A percentile compares a stretch with the other conserved stretches of the same genome.
These are phyloP conservation scores for Mycena polygramma DNA, from an alignment of 768 basidiomycete genomes.

Conservation along the genomic window DNA sequence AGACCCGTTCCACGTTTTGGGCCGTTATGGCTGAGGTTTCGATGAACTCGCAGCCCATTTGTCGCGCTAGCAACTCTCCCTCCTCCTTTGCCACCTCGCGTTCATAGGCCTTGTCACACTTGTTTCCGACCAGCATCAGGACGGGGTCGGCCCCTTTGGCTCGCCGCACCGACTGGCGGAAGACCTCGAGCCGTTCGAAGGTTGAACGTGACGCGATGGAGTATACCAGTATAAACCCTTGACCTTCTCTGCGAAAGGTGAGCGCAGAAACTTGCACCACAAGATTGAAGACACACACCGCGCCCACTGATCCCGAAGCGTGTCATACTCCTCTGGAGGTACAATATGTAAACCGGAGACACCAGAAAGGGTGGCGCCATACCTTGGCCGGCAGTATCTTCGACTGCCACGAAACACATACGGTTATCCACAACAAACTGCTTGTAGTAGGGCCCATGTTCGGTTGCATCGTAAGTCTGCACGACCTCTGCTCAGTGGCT, in stretches of 20 bases:
- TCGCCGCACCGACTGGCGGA: conserved; percentile 89
- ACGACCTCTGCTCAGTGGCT: conserved; percentile 27
- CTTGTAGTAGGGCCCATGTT: conserved; percentile 98
- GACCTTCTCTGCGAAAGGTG: conserved; percentile 78
- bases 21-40: conserved; percentile 98
- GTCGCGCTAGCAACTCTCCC: conserved; percentile 82
- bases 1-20: conserved; percentile 90
- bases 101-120: conserved; percentile 90
- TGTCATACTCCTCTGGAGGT: conserved; percentile 91
- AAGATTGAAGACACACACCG: conserved; percentile 68
- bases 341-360: conserved; percentile 37
- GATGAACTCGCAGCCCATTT: conserved; percentile 92
- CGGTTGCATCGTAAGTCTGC: conserved; percentile 97
- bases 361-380: conserved; percentile 44
- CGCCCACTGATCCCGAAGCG: conserved; percentile 97
- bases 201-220: conserved; percentile 93
- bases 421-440: conserved; percentile 94
- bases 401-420: conserved; percentile 96
- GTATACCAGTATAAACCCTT: conserved; percentile 97
- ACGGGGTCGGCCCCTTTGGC: conserved; percentile 89
- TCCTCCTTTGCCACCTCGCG: conserved; percentile 94
- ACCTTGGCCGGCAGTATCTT: conserved; percentile 99
- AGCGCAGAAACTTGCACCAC: conserved; percentile 21
- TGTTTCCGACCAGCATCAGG: conserved; percentile 97
- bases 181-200: conserved; percentile 91